These are phyloP conservation scores for Cinchona pubescens DNA, from an alignment of 257 asterid genomes.

Conservation along the genomic window DNA sequence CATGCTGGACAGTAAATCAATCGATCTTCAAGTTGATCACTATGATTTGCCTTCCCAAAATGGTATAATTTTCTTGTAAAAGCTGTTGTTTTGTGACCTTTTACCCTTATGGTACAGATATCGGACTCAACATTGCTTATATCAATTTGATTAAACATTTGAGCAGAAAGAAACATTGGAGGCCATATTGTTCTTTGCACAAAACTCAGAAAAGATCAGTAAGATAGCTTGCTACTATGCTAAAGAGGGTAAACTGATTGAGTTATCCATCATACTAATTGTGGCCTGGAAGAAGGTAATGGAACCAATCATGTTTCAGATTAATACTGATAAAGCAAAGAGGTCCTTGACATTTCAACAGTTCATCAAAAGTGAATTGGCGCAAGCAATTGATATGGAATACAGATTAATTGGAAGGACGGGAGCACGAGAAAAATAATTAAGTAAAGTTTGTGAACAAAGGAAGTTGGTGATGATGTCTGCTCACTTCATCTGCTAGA, in stretches of 20 bases:
- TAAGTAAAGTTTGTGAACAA: neutral
- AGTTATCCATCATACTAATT: neutral
- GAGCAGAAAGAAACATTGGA: neutral
- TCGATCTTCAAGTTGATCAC: neutral
- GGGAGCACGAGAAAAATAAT: neutral
- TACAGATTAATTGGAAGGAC: neutral
- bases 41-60: neutral
- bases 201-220: neutral
- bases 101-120: too few relatives aligned
- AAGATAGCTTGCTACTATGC: neutral
- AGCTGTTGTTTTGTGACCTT: neutral
- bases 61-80: neutral
- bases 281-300: neutral
- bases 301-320: neutral
- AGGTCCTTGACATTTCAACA: neutral
- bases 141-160: too few relatives aligned
- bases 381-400: neutral
- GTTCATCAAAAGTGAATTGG: neutral
- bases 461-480: neutral
- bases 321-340: neutral
- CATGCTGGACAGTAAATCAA: too few relatives aligned
- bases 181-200: neutral
- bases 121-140: neutral
- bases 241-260: neutral
- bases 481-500: neutral